Conservation (phyloP, 2,329 filamentous ascomycete genomes). For the Scopulariopsis brevicaulis region DNA sequence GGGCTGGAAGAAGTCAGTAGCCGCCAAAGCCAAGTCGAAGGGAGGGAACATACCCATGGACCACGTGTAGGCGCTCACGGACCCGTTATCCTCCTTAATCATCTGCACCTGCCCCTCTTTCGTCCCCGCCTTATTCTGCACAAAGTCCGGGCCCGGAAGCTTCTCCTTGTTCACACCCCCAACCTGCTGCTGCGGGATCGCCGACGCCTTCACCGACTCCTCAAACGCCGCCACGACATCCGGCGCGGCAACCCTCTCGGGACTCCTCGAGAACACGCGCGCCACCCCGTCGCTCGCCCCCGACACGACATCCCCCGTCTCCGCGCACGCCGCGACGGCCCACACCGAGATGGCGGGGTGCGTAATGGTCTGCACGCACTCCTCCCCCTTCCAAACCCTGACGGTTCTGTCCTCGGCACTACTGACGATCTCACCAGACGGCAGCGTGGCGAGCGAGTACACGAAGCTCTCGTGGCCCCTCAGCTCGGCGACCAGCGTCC, state of each 20-base stretch:
- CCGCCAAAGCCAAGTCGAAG: slow-evolving; percentile 11
- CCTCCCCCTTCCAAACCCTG: slow-evolving; percentile 70
- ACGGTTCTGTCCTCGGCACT: slow-evolving; percentile 91
- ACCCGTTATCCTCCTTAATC: slow-evolving; percentile 73
- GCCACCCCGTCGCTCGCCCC: slow-evolving; percentile 83
- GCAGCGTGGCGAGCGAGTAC: slow-evolving; percentile 68
- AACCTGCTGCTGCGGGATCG: slow-evolving; percentile 82
- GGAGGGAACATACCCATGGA: slow-evolving; percentile 35
- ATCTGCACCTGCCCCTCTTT: slow-evolving; percentile 95
- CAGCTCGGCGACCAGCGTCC: slow-evolving; percentile 64
- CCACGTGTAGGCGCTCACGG: slow-evolving; percentile 82
- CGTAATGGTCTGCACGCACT: slow-evolving; percentile 91
- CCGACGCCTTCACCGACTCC: slow-evolving; percentile 67
- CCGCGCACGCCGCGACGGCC: slow-evolving; percentile 71
- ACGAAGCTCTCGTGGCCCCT: slow-evolving; percentile 92
- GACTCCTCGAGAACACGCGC: slow-evolving; percentile 68
- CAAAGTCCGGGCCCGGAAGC: slow-evolving; percentile 77
- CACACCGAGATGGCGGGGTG: slow-evolving; percentile 96
- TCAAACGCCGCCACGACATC: slow-evolving; percentile 65
- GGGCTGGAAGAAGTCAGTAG: slow-evolving; percentile 20
- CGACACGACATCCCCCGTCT: slow-evolving; percentile 86
- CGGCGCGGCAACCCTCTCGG: slow-evolving; percentile 57
- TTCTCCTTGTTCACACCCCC: slow-evolving; percentile 84
- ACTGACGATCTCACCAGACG: slow-evolving; percentile 81
- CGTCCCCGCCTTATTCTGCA: slow-evolving; percentile 72